Conservation (phyloP, 2,329 filamentous ascomycete species). For the Microdochium paspali region DNA sequence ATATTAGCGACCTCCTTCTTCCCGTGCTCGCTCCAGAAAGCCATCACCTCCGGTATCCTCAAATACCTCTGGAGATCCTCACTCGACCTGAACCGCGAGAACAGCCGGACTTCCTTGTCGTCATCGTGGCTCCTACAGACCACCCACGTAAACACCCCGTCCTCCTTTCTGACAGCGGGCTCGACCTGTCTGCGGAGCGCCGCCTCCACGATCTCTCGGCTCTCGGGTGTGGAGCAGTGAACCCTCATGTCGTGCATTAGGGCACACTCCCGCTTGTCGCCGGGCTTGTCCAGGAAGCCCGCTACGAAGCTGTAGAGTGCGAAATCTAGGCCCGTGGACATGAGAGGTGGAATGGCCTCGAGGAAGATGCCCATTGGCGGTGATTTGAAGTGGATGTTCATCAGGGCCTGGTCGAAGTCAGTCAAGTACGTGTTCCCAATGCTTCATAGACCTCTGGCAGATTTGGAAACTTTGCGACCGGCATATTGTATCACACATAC, state of each 20-base stretch:
- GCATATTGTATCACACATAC: not conserved
- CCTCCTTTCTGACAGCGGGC: constrained; percentile 5
- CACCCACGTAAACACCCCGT: constrained; percentile 16
- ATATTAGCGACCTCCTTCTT: constrained; percentile 16
- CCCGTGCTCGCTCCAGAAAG: constrained; percentile 15
- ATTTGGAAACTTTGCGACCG: too few species aligned
- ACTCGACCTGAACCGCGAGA: constrained; percentile 14
- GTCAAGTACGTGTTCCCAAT: too few species aligned
- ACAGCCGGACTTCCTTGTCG: constrained; percentile 16
- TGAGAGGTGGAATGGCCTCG: constrained; percentile 11
- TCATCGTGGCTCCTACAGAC: constrained; percentile 17
- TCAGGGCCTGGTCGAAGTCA: constrained; percentile 21
- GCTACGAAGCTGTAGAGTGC: constrained; percentile 17
- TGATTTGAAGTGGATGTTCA: constrained; percentile 19
- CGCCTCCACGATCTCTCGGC: constrained; percentile 5
- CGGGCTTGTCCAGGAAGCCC: constrained; percentile 19
- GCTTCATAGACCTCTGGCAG: too few species aligned
- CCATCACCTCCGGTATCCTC: constrained; percentile 11
- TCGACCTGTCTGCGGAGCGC: constrained; percentile 6
- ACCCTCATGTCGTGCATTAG: constrained; percentile 21
- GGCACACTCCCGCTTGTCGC: constrained; percentile 10
- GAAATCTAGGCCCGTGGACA: constrained; percentile 23
- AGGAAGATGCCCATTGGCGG: constrained; percentile 20
- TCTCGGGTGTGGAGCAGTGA: constrained; percentile 5
- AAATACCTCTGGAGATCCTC: constrained; percentile 15